Base-by-base conservation (phyloP, 805 yeast species). In the Tetrapisispora namnaoensis region DNA sequence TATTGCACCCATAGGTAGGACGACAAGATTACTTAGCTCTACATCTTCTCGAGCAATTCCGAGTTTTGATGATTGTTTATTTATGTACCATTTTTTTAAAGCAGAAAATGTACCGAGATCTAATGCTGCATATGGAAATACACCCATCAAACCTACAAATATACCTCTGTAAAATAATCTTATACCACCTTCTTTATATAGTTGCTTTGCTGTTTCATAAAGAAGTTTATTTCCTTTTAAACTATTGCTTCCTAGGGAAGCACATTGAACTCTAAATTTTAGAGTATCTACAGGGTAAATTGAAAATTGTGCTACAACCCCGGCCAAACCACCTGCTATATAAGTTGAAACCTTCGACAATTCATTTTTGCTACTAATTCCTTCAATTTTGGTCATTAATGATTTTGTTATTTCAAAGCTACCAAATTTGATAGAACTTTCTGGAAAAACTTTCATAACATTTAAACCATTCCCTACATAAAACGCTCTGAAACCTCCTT, bases 361-460 rank as follows among this genome's bases (percentile, higher is more conserved):
- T 41, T 86, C 77, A 1, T 83, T 66, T 2, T 83, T 76, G 60
- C 84, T 90, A 13, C 74, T 73, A 7, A 80, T 81, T 14, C 95
- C 95, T 66, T 88, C 96, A 8, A 90, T 51, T 27, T 70, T 63
- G 20, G 95, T 83, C 60, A 93, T 70, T 28, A 83, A 60, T 49
- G 85, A 73, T 60, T 93, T 93, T 0, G 90, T 82, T 5, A 88
- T 77, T 65, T 91, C 99, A 65, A 93, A 91, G 4, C 95, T 81
- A 3, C 99, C 98, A 67, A 93, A 91, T 63, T 93, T 93, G 79
- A 91, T 91, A 1, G 98, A 97, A 36, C 95, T 84, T 65, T 91
- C 99, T 0, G 99, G 99, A 61, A 93, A 87, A 20, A 91, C 96
- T 63, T 91, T 91, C 48, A 90, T 59, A n/a, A 86, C 87, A 63